phyloP scores from a whole-genome alignment of 148 eudicot species.

The Selenicereus undatus region DNA sequence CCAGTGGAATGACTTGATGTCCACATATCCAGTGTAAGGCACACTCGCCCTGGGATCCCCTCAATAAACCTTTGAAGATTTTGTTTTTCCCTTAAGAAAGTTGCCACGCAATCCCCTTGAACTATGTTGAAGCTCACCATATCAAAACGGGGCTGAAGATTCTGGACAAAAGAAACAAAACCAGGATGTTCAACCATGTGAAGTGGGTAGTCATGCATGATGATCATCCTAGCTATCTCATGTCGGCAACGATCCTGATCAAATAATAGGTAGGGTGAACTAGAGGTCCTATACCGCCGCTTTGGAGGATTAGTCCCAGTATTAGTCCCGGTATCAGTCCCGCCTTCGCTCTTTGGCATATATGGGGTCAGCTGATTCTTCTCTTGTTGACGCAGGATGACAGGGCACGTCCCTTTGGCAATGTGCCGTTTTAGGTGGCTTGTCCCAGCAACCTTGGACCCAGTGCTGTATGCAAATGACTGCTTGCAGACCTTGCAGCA shows the following conservation, averaged over 20 bases:
- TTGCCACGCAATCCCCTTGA: slow-evolving; percentile 68
- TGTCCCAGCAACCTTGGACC: slow-evolving; percentile 67
- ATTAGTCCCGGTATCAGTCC: slow-evolving; percentile 12
- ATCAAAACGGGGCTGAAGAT: slow-evolving; percentile 63
- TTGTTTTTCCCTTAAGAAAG: slow-evolving; percentile 63
- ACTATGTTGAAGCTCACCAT: slow-evolving; percentile 57
- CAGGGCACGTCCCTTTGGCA: slow-evolving; percentile 63
- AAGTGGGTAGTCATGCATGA: slow-evolving; percentile 72
- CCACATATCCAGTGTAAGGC: slow-evolving; percentile 69
- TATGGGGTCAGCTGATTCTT: slow-evolving; percentile 34
- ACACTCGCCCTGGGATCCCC: slow-evolving; percentile 60
- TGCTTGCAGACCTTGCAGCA: slow-evolving; percentile 63
- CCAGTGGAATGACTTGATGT: slow-evolving; percentile 54
- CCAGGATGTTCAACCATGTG: slow-evolving; percentile 76
- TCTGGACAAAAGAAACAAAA: slow-evolving; percentile 50
- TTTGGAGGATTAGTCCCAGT: slow-evolving; percentile 39
- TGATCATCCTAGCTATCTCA: slow-evolving; percentile 72
- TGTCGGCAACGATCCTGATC: slow-evolving; percentile 65
- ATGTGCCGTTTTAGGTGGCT: slow-evolving; percentile 80
- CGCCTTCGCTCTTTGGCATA: slow-evolving; percentile 41
- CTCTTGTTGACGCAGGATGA: slow-evolving; percentile 46
- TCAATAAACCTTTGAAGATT: slow-evolving; percentile 53
- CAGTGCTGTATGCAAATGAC: slow-evolving; percentile 71
- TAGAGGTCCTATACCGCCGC: slow-evolving; percentile 42
- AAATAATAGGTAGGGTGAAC: slow-evolving; percentile 48